phyloP scores from a whole-genome alignment of 1,284 basidiomycete species.

The Ustanciosporium gigantosporum region DNA sequence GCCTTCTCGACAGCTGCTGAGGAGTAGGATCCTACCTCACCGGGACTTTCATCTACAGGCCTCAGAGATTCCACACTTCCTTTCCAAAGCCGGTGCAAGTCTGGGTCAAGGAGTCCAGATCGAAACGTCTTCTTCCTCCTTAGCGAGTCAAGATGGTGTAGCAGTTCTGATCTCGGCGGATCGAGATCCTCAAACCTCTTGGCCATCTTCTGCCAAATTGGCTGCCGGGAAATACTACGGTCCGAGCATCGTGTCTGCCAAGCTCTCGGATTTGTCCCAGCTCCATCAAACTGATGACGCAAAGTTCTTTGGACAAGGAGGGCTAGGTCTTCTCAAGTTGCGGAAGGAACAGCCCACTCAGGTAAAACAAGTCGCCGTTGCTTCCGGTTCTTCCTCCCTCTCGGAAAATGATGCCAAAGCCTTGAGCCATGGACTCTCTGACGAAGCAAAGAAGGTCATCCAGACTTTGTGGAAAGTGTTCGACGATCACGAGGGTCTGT shows the following conservation, averaged over 20 bases:
- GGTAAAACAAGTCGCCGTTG: conserved; percentile 3
- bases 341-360: background rate
- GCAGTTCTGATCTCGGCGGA: conserved; percentile 41
- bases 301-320: conserved; percentile 31
- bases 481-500: conserved; percentile 34
- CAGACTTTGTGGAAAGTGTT: conserved; percentile 31
- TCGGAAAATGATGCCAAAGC: background rate
- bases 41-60: conserved; percentile 28
- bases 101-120: conserved; percentile 3
- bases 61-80: conserved; percentile 21
- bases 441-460: conserved; percentile 4
- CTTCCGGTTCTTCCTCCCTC: conserved; percentile 2
- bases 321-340: conserved; percentile 30
- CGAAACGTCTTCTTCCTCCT: background rate
- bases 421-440: conserved; percentile 12
- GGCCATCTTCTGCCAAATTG: conserved; percentile 2
- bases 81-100: conserved; percentile 6
- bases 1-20: no score
- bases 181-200: conserved; percentile 17
- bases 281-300: background rate
- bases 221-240: conserved; percentile 17
- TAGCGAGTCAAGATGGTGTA: conserved; percentile 3
- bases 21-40: no score
- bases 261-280: conserved; percentile 1
- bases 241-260: conserved; percentile 29